Conservation (phyloP, 169 alveolate species). For the Blepharisma undulans region DNA sequence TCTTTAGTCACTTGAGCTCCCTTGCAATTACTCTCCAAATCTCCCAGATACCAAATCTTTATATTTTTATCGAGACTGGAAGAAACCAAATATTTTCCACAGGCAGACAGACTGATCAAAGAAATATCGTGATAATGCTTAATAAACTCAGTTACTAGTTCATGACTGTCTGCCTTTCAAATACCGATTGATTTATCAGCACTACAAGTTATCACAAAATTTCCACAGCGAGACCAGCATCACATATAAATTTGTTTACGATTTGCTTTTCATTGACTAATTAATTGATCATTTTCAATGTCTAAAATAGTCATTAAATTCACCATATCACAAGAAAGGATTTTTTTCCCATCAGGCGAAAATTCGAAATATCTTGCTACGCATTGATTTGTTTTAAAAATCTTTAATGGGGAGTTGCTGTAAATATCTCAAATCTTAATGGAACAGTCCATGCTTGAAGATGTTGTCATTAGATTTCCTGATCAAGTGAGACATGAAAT, state of each 20-base stretch:
- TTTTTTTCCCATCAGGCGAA: not conserved
- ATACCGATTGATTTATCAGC: not conserved
- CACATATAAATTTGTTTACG: not conserved
- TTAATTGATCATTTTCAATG: not conserved
- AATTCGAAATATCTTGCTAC: not conserved
- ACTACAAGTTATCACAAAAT: not conserved
- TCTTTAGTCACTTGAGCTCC: not conserved
- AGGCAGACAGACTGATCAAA: not conserved
- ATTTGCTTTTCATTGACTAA: not conserved
- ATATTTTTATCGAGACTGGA: not conserved
- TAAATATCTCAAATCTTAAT: not conserved
- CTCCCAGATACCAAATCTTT: not conserved
- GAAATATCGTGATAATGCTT: not conserved
- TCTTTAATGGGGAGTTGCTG: not conserved
- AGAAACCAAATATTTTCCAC: not conserved
- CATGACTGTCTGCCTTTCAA: not conserved
- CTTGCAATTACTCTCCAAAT: not conserved
- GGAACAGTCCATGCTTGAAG: not conserved
- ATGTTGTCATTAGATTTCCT: not conserved
- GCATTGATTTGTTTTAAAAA: not conserved
- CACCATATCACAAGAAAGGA: not conserved
- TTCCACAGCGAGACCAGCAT: not conserved
- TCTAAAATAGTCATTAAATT: not conserved
- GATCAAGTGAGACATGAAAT: not conserved
- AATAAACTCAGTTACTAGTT: not conserved